These are phyloP conservation scores for Hortaea sp. DNA, from an alignment of 2,329 filamentous ascomycete species.

Conservation along the genomic window DNA sequence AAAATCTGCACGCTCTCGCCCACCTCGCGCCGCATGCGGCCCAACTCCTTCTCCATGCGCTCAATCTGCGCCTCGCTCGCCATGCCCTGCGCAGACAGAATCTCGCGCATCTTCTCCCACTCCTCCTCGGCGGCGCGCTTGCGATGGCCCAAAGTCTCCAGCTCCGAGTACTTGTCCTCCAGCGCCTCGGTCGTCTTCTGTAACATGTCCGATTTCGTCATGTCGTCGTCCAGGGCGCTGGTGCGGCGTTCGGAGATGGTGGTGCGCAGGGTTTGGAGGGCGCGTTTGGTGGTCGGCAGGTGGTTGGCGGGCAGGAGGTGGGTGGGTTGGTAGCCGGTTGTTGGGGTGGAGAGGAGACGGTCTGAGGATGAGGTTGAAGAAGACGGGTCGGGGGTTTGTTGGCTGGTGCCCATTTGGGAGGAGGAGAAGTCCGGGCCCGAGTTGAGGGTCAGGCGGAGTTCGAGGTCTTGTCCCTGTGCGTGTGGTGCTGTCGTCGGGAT, in stretches of 20 bases:
- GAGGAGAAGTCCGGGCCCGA: conserved; percentile 62
- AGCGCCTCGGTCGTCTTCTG: conserved; percentile 95
- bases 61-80: conserved; percentile 89
- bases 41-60: conserved; percentile 97
- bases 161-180: conserved; percentile 86
- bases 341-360: conserved; percentile 68
- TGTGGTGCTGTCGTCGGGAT: conserved; percentile 77
- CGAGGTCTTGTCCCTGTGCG: conserved; percentile 65
- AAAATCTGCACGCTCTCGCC: conserved; percentile 75
- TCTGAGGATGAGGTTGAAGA: conserved; percentile 39
- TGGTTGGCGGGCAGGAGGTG: conserved; percentile 73
- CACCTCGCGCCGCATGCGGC: conserved; percentile 75
- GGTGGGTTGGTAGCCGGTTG: conserved; percentile 79
- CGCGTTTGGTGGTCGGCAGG: conserved; percentile 73
- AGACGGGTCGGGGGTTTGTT: conserved; percentile 35
- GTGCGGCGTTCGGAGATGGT: conserved; percentile 86
- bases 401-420: conserved; percentile 38
- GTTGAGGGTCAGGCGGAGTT: conserved; percentile 73
- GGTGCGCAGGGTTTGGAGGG: conserved; percentile 68
- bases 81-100: conserved; percentile 76
- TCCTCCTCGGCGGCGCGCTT: conserved; percentile 84
- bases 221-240: conserved; percentile 73
- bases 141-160: conserved; percentile 81
- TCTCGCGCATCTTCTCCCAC: conserved; percentile 80
- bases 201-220: conserved; percentile 87